These are phyloP conservation scores for Cryptosporidium ubiquitum DNA, from an alignment of 169 alveolate species.

Conservation along the genomic window DNA sequence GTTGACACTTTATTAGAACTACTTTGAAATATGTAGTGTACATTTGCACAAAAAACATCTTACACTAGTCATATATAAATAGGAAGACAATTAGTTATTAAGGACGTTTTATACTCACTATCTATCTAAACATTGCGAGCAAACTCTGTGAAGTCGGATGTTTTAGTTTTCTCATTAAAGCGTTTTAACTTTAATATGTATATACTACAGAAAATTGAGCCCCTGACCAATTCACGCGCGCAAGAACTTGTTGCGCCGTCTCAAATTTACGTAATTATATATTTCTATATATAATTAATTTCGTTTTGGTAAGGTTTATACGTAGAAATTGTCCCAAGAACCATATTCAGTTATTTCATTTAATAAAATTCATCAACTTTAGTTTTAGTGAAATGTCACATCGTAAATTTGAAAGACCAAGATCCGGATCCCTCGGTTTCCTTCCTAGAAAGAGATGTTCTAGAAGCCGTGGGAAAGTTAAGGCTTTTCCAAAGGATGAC, in stretches of 20 bases:
- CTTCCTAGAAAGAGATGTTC: constrained; percentile 96
- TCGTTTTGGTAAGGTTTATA: not conserved
- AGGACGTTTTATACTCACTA: not conserved
- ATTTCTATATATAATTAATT: not conserved
- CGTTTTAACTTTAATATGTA: no score
- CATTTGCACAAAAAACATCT: not conserved
- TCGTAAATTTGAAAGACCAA: constrained; percentile 99
- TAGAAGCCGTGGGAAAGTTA: constrained; percentile 89
- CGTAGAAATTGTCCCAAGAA: not conserved
- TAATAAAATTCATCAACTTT: not conserved
- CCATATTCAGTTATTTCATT: not conserved
- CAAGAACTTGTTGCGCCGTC: not conserved
- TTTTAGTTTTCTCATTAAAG: not conserved
- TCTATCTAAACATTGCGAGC: not conserved
- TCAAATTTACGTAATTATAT: constrained; percentile 1
- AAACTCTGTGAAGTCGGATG: no score
- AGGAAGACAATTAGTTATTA: no score
- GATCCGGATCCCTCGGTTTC: constrained; percentile 99
- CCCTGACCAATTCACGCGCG: not conserved
- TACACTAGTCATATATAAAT: not conserved
- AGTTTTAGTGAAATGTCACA: constrained; percentile 93
- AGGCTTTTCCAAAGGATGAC: constrained; percentile 99
- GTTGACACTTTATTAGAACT: no score
- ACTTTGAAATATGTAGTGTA: not conserved
- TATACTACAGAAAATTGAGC: not conserved